Conservation (phyloP, 2,329 filamentous ascomycete species). For the Calonectria pteridis region DNA sequence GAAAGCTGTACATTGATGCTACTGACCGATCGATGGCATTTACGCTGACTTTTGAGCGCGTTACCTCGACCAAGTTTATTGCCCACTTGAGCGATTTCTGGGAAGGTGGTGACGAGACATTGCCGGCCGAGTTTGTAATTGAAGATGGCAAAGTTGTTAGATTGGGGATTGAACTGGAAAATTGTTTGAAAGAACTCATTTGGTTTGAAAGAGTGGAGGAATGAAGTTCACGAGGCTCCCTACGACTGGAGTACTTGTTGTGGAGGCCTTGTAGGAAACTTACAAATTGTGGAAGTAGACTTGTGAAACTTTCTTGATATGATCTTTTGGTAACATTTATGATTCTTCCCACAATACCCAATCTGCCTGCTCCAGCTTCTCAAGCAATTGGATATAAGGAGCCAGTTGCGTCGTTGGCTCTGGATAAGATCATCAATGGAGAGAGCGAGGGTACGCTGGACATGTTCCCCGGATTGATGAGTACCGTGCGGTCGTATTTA, state of each 20-base stretch:
- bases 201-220: conserved; percentile 36
- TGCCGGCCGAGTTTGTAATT: conserved; percentile 36
- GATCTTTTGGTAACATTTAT: background rate
- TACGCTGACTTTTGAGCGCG: conserved; percentile 37
- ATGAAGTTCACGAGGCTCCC: background rate
- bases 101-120: conserved; percentile 25
- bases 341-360: background rate
- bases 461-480: too few relatives aligned
- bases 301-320: too few relatives aligned
- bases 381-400: too few relatives aligned
- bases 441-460: too few relatives aligned
- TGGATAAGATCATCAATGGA: too few relatives aligned
- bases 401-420: too few relatives aligned
- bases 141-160: conserved; percentile 17
- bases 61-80: conserved; percentile 35
- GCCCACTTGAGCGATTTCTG: conserved; percentile 33
- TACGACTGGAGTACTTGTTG: background rate
- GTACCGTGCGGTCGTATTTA: too few relatives aligned
- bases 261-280: background rate
- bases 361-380: background rate
- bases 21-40: conserved; percentile 46
- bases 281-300: background rate
- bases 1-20: conserved; percentile 41
- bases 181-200: conserved; percentile 28
- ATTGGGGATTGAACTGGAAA: conserved; percentile 39